Evolutionary conservation across 768 basidiomycete genomes (phyloP).

Genomic region (Hemileccinum impolitum): DNA sequence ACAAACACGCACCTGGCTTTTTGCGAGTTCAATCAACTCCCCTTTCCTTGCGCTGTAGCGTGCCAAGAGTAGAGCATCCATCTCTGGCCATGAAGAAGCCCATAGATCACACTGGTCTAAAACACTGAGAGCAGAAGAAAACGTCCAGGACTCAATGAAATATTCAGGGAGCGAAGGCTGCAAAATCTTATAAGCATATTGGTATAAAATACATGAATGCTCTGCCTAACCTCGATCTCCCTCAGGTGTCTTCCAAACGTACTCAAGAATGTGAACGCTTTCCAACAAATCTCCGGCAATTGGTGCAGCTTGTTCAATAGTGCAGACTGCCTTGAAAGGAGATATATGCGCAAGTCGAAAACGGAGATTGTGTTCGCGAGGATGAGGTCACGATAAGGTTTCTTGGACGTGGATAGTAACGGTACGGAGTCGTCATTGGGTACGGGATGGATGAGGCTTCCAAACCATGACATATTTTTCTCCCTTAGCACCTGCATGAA

Average conservation of each 20-base stretch:
- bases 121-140: slow-evolving; percentile 82
- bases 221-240: slow-evolving; percentile 61
- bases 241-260: slow-evolving; percentile 73
- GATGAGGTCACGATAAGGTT: slow-evolving; percentile 87
- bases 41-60: slow-evolving; percentile 75
- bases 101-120: slow-evolving; percentile 78
- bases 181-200: slow-evolving; percentile 18
- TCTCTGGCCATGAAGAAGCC: slow-evolving; percentile 43
- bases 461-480: slow-evolving; percentile 90
- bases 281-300: slow-evolving; percentile 66
- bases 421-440: slow-evolving; percentile 77
- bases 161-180: slow-evolving; percentile 55
- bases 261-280: slow-evolving; percentile 71
- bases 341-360: slow-evolving; percentile 90
- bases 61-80: slow-evolving; percentile 46
- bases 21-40: slow-evolving; percentile 87
- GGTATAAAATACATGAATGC: slow-evolving; percentile 1
- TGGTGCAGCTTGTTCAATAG: slow-evolving; percentile 69
- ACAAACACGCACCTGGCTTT: slow-evolving; percentile 64
- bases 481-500: slow-evolving; percentile 76
- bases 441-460: slow-evolving; percentile 68
- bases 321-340: slow-evolving; percentile 81
- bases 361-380: slow-evolving; percentile 87
- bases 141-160: slow-evolving; percentile 93
- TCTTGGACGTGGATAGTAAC: slow-evolving; percentile 72